Base-by-base conservation (phyloP, 495 filamentous ascomycete species). In the Stereocaulon alpinum region DNA sequence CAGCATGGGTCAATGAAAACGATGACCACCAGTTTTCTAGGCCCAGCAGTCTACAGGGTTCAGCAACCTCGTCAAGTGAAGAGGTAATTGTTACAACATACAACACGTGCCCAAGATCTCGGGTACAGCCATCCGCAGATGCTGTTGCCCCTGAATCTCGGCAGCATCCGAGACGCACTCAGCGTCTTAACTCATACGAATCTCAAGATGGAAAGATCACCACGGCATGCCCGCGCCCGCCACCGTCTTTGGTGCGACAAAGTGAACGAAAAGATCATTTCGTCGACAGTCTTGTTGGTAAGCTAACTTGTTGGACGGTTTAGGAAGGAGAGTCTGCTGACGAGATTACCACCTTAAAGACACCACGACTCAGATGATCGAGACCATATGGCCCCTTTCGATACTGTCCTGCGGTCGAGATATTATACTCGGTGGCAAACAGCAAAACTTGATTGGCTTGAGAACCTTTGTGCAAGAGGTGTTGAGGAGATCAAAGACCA, bases 241-340 rank as follows among this genome's bases (percentile, higher is more conserved):
- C 91, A 63, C 90, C 93, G 30, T 77, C 85, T 59, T 82, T 96
- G 55, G 79, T 91, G 47, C 87, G 93, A 59, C 93, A 98, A 76
- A 84, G 84, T 66, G 93, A 96, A 70, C 86, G 93, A 62, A 97
- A 96, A 76, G 81, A 87, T 68, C 91, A 86, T 71, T 98, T 97
- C 70, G 93, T 98, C 75, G 92, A 96, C 71, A 90, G 83, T 75
- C 89, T 98, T 70, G 92, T 98, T 80, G 93, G 93, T 98, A 89
- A 93, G 93, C 64, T 68, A 65, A 60, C 48, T 56, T 55, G 59
- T 58, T 59, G 56, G 49, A 41, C 40, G 20, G 56, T 61, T 71
- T 64, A 70, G 59, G 64, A 51, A 49, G 50, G 45, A 56, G 56
- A 58, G 14, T 22, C 60, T 37, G 63, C 64, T 63, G 49, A 68